Evolutionary conservation across 495 filamentous ascomycete genomes (phyloP).

Genomic region (Coniosporium apollinis): DNA sequence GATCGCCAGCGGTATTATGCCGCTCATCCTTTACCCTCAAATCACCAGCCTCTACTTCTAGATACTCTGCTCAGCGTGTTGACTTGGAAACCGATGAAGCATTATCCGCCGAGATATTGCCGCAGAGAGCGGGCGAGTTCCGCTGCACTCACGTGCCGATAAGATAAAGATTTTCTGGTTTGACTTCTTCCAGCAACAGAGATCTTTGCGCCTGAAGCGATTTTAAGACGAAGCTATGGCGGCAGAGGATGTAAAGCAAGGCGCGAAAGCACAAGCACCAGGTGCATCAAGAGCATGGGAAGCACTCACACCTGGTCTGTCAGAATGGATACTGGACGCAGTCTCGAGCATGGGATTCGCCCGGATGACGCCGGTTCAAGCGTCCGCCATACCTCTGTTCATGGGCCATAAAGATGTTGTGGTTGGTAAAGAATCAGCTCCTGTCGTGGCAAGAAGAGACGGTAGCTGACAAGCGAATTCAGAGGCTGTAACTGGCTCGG

Average conservation of each 20-base stretch:
- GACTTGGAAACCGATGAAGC: too few relatives aligned
- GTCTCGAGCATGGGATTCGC: slow-evolving; percentile 69
- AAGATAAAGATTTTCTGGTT: too few relatives aligned
- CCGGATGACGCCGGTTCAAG: slow-evolving; percentile 86
- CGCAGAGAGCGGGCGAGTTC: too few relatives aligned
- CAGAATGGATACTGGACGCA: slow-evolving; percentile 80
- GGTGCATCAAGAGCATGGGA: slow-evolving; percentile 20
- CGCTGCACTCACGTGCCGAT: too few relatives aligned
- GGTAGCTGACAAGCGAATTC: background rate
- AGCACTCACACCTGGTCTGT: slow-evolving; percentile 57
- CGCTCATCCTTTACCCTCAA: too few relatives aligned
- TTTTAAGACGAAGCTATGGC: too few relatives aligned
- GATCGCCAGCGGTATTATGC: too few relatives aligned
- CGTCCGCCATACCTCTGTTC: slow-evolving; percentile 82
- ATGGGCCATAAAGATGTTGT: slow-evolving; percentile 92
- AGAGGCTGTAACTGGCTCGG: slow-evolving; percentile 79
- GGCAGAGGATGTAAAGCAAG: background rate
- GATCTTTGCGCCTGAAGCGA: too few relatives aligned
- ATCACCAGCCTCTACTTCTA: too few relatives aligned
- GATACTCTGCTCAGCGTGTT: too few relatives aligned
- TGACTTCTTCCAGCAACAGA: too few relatives aligned
- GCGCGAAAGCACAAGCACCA: background rate
- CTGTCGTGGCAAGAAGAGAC: background rate
- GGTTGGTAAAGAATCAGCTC: slow-evolving; percentile 42
- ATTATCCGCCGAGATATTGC: too few relatives aligned